These are phyloP conservation scores for Pythium periplocum DNA, from an alignment of 352 stramenopile species.

Conservation along the genomic window DNA sequence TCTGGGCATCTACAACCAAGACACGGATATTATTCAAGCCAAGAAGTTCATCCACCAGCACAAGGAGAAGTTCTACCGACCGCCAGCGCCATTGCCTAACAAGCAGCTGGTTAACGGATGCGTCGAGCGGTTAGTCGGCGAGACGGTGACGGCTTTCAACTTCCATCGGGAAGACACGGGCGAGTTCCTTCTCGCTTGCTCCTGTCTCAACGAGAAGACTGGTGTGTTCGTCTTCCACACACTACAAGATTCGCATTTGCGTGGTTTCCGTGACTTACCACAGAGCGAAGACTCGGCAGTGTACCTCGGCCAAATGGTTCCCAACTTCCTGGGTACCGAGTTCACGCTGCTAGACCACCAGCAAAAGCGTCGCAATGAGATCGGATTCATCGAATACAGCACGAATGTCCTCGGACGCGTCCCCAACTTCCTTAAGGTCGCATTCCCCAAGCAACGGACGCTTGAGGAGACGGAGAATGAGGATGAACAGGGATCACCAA, in stretches of 20 bases:
- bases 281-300: conserved; percentile 72
- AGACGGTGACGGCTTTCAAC: conserved; percentile 82
- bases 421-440: conserved; percentile 67
- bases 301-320: conserved; percentile 71
- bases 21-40: conserved; percentile 55
- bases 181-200: conserved; percentile 70
- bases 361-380: conserved; percentile 54
- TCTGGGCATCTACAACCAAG: conserved; percentile 56
- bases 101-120: conserved; percentile 54
- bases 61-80: conserved; percentile 70
- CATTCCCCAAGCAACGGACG: conserved; percentile 30
- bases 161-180: conserved; percentile 79
- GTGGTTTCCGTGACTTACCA: conserved; percentile 65
- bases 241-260: conserved; percentile 65
- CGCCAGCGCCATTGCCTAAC: conserved; percentile 8
- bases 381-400: conserved; percentile 74
- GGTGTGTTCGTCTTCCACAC: conserved; percentile 83
- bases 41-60: conserved; percentile 75
- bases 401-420: conserved; percentile 75
- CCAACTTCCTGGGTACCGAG: conserved; percentile 82
- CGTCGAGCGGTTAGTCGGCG: conserved; percentile 59
- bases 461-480: conserved; percentile 10
- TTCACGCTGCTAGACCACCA: conserved; percentile 83
- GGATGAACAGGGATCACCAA: conserved; percentile 6
- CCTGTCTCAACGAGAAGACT: conserved; percentile 57